Conservation (phyloP, 2,329 filamentous ascomycete species). For the Mycosphaerella sp. region DNA sequence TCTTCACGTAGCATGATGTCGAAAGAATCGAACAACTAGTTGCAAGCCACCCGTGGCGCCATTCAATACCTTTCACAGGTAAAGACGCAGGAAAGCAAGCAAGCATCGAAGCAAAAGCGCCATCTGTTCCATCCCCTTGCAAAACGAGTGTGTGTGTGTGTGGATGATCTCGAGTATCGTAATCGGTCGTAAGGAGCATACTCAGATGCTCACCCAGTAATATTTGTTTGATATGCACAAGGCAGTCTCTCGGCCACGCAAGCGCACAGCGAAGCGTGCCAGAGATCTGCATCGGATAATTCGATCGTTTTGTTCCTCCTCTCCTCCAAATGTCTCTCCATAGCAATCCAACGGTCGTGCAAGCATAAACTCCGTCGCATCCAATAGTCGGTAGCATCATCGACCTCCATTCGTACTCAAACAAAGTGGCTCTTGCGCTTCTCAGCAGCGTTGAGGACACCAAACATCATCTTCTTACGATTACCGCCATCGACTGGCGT, state of each 20-base stretch:
- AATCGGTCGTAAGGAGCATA: conserved; percentile 11
- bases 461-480: conserved; percentile 76
- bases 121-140: neutral
- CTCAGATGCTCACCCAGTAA: conserved; percentile 1
- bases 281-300: conserved; percentile 1
- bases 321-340: neutral
- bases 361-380: conserved; percentile 2
- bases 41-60: neutral
- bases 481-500: conserved; percentile 70
- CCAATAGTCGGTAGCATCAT: neutral
- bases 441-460: conserved; percentile 80
- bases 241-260: conserved; percentile 3
- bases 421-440: conserved; percentile 73
- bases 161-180: conserved; percentile 3
- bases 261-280: conserved; percentile 4
- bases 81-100: neutral
- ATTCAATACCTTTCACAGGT: neutral
- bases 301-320: conserved; percentile 1
- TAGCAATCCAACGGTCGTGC: conserved; percentile 2
- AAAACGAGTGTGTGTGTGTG: conserved; percentile 2
- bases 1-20: neutral
- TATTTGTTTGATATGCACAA: conserved; percentile 12
- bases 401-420: conserved; percentile 30
- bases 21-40: neutral
- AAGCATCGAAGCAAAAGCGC: neutral